A percentile compares a stretch with the other conserved stretches of the same genome.
These are phyloP conservation scores for Globisporangium okanoganense DNA, from an alignment of 352 stramenopile genomes.

Conservation along the genomic window DNA sequence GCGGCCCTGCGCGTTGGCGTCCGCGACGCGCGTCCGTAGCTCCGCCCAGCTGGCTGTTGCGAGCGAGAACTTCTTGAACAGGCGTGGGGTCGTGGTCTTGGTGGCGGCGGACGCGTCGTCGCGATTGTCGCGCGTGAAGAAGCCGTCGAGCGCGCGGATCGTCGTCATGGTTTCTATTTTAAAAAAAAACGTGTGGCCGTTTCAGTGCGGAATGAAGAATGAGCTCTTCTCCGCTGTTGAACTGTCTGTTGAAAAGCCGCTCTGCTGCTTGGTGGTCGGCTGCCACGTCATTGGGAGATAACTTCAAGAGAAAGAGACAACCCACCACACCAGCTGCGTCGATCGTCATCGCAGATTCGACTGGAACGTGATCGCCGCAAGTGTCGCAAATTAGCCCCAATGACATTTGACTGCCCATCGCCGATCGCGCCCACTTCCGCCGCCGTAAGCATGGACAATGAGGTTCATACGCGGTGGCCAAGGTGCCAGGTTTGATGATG, in stretches of 20 bases:
- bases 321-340: background rate
- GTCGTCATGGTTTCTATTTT: background rate
- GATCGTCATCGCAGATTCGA: background rate
- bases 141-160: conserved; percentile 24
- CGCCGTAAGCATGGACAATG: background rate
- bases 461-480: background rate
- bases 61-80: conserved; percentile 37
- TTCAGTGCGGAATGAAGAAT: conserved; percentile 2
- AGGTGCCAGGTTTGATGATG: background rate
- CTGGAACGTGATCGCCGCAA: too few species aligned
- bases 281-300: background rate
- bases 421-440: background rate
- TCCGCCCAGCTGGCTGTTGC: conserved; percentile 23
- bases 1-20: conserved; percentile 9
- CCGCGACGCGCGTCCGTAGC: conserved; percentile 16
- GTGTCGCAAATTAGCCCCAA: too few species aligned
- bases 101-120: background rate
- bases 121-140: conserved; percentile 21
- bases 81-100: conserved; percentile 1
- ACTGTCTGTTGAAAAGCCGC: background rate
- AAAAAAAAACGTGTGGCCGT: background rate
- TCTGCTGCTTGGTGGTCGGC: background rate
- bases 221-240: background rate
- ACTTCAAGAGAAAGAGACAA: background rate
- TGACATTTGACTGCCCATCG: too few species aligned